Evolutionary conservation across 1,139 yeast species (phyloP).

Genomic region (Hyphopichia pseudoburtonii): DNA sequence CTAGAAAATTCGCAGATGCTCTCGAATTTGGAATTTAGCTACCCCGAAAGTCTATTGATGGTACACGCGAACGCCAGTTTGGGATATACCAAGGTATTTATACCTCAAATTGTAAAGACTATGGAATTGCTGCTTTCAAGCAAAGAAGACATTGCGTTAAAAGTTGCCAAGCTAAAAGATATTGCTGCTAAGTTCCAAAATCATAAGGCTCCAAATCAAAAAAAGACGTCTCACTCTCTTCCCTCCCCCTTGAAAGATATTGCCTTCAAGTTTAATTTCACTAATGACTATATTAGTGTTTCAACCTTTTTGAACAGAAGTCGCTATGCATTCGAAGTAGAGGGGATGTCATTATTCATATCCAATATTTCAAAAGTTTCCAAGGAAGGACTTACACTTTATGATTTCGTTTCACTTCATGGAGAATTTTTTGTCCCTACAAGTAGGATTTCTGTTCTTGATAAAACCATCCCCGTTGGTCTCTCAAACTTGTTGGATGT

Average conservation of each 20-base stretch:
- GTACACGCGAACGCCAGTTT: constrained; percentile 21
- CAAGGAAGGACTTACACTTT: constrained; percentile 6
- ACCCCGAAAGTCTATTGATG: constrained; percentile 16
- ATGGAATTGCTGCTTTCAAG: constrained; percentile 17
- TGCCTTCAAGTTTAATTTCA: constrained; percentile 26
- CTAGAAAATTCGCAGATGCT: constrained; percentile 32
- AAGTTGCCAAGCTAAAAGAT: not conserved
- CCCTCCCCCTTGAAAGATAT: no score
- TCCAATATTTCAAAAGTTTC: constrained; percentile 21
- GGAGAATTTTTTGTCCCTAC: constrained; percentile 46
- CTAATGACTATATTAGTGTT: constrained; percentile 38
- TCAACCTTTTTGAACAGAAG: constrained; percentile 32
- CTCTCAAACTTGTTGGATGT: constrained; percentile 50
- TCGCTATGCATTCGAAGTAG: constrained; percentile 35
- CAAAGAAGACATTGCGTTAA: constrained; percentile 10
- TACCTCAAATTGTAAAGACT: constrained; percentile 28
- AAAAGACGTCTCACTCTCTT: not conserved
- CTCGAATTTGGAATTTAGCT: constrained; percentile 18
- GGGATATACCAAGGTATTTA: constrained; percentile 34
- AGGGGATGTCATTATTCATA: constrained; percentile 20
- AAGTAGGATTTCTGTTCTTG: constrained; percentile 37
- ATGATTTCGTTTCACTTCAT: constrained; percentile 23
- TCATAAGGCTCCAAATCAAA: not conserved
- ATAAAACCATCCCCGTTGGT: constrained; percentile 36
- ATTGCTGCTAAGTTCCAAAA: not conserved